Conservation (phyloP, 2,329 filamentous ascomycete genomes). For the Penicillium expansum region DNA sequence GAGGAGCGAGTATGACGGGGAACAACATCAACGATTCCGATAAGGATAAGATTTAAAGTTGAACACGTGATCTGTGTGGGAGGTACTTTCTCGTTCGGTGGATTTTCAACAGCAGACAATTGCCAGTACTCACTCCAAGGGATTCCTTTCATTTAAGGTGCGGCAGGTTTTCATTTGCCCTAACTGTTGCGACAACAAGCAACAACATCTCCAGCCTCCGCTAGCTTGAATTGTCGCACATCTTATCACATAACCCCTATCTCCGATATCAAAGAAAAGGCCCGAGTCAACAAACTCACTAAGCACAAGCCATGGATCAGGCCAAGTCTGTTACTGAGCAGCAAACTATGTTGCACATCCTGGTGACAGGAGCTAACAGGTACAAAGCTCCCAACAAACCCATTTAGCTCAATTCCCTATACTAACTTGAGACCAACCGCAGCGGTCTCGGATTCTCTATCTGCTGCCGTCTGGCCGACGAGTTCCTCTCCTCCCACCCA, state of each 20-base stretch:
- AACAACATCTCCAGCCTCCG: not conserved
- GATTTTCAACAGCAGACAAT: not conserved
- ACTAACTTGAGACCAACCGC: slow-evolving; percentile 18
- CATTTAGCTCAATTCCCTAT: not conserved
- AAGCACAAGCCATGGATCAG: slow-evolving; percentile 16
- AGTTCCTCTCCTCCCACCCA: slow-evolving; percentile 72
- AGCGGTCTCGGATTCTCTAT: slow-evolving; percentile 87
- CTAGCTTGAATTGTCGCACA: not conserved
- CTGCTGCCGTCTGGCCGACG: slow-evolving; percentile 80
- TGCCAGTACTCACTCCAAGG: not conserved
- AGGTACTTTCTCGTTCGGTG: not conserved
- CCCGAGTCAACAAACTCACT: slow-evolving; percentile 6
- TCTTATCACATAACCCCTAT: slow-evolving; percentile 16
- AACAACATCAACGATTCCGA: not conserved
- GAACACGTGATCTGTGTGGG: not conserved
- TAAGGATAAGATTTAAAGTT: slow-evolving; percentile 7
- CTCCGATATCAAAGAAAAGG: slow-evolving; percentile 10
- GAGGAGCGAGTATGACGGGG: not conserved
- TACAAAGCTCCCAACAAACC: slow-evolving; percentile 38
- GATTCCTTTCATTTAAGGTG: not conserved
- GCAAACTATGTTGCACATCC: slow-evolving; percentile 46
- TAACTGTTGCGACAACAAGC: not conserved
- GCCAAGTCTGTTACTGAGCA: slow-evolving; percentile 10
- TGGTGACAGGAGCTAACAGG: slow-evolving; percentile 88
- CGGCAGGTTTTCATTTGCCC: not conserved